phyloP scores from a whole-genome alignment of 2,329 filamentous ascomycete species.

The Aspergillus costaricaensis region DNA sequence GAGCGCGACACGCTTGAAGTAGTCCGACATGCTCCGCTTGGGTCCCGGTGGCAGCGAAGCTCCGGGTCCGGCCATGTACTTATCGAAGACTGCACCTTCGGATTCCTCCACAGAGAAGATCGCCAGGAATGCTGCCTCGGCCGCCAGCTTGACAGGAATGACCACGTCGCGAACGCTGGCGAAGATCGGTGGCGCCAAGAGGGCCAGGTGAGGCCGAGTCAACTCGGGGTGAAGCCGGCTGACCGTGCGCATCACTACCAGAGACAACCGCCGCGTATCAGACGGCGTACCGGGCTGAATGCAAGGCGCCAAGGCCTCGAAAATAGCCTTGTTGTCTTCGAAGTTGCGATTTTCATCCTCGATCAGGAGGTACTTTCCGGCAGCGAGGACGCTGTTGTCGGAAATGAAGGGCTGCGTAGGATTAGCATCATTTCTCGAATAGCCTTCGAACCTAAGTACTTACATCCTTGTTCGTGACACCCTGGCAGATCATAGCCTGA shows the following conservation, averaged over 20 bases:
- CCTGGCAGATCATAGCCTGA: constrained; percentile 74
- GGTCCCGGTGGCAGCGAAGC: constrained; percentile 68
- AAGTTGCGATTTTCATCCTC: constrained; percentile 62
- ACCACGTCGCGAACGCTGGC: constrained; percentile 85
- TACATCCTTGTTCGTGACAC: constrained; percentile 75
- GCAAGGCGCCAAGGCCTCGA: constrained; percentile 72
- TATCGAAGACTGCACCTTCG: constrained; percentile 83
- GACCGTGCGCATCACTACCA: constrained; percentile 86
- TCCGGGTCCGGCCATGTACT: constrained; percentile 74
- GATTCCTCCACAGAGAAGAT: constrained; percentile 89
- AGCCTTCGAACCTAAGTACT: constrained; percentile 38
- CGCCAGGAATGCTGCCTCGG: constrained; percentile 89
- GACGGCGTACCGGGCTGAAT: constrained; percentile 76
- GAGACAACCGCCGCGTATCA: constrained; percentile 80
- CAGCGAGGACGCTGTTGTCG: constrained; percentile 84
- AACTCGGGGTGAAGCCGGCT: constrained; percentile 77
- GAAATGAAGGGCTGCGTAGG: constrained; percentile 70
- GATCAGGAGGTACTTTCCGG: constrained; percentile 83
- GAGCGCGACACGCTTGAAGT: constrained; percentile 90
- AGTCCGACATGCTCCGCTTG: constrained; percentile 91
- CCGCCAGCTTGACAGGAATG: constrained; percentile 92
- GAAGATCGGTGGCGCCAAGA: constrained; percentile 84
- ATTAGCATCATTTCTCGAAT: constrained; percentile 19
- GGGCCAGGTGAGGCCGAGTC: constrained; percentile 74
- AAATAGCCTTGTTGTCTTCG: constrained; percentile 75